These are phyloP conservation scores for Akanthomyces lecanii DNA, from an alignment of 2,329 filamentous ascomycete species.

Conservation along the genomic window DNA sequence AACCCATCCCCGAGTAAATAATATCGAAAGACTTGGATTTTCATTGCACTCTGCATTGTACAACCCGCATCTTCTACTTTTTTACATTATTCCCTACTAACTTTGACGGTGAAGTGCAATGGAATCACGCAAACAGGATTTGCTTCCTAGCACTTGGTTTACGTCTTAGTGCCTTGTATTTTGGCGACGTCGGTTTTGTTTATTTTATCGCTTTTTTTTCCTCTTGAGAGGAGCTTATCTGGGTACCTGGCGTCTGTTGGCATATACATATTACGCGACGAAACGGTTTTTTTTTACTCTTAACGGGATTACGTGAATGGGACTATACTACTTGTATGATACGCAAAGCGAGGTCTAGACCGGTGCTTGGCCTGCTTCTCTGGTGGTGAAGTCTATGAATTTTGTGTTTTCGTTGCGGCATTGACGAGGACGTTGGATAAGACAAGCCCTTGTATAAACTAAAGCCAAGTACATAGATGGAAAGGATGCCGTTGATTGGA, in stretches of 20 bases:
- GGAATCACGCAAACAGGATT: constrained; percentile 13
- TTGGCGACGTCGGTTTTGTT: background rate
- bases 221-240: background rate
- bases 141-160: background rate
- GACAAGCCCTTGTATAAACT: constrained; percentile 8
- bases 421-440: constrained; percentile 10
- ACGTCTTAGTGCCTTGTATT: background rate
- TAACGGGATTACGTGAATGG: constrained; percentile 10
- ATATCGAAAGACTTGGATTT: background rate
- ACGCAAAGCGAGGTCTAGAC: background rate
- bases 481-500: background rate
- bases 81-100: constrained; percentile 2
- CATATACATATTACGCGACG: constrained; percentile 13
- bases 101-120: constrained; percentile 1
- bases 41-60: constrained; percentile 1
- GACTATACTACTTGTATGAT: constrained; percentile 12
- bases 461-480: background rate
- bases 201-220: background rate
- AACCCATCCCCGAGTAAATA: constrained; percentile 33
- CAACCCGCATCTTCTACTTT: constrained; percentile 13
- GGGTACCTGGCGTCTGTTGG: constrained; percentile 13
- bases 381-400: background rate
- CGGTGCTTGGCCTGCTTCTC: background rate
- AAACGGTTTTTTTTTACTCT: background rate
- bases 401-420: constrained; percentile 11